Evolutionary conservation across 2,329 filamentous ascomycete species (phyloP), one percentile per base, ranked within the genome.

Genomic region (Annulohypoxylon truncatum): DNA sequence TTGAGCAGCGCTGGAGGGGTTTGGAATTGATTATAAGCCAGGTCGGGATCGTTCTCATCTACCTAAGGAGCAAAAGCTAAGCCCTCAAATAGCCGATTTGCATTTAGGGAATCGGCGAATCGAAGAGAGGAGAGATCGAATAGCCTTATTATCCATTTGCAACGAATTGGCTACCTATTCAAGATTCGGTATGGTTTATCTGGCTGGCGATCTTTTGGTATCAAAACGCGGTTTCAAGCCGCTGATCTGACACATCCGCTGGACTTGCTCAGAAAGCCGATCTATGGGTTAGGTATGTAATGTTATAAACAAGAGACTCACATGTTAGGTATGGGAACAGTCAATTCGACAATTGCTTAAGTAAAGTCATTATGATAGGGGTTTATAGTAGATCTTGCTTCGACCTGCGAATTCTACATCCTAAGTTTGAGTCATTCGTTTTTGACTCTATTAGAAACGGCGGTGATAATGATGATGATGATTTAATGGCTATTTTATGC

Each of bases 41-140:
- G 18, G 35, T 40, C 18, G 24, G 61, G 46, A 53, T 62, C 42
- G 60, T 56, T 56, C 26, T 62, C 40, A 44, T 56, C 56, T 48
- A 44, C 53, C 56, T 48, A 9, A 18, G 48, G 22, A 9, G 20
- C n/a, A 29, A 44, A 60, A 42, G 44, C 38, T 68, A 50, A 46
- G 33, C 33, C 12, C n/a, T 40, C 9, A 40, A 20, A 12, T 12
- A 54, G 24, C 15, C 33, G 24, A 8, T n/a, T 50, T 13, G 12
- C 31, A 24, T 35, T 22, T 15, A 13, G 7, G 18, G 6, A 15
- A 38, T 28, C 12, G 24, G 9, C 28, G 15, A 55, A 20, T 46
- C 33, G 2, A 55, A 10, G 6, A 47, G 26, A 50, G 33, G 15
- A 62, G 42, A 18, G 6, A 31, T 15, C 35, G 40, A 26, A 42